Evolutionary conservation across 805 yeast genomes (phyloP).

Genomic region (Candida nitratophila): DNA sequence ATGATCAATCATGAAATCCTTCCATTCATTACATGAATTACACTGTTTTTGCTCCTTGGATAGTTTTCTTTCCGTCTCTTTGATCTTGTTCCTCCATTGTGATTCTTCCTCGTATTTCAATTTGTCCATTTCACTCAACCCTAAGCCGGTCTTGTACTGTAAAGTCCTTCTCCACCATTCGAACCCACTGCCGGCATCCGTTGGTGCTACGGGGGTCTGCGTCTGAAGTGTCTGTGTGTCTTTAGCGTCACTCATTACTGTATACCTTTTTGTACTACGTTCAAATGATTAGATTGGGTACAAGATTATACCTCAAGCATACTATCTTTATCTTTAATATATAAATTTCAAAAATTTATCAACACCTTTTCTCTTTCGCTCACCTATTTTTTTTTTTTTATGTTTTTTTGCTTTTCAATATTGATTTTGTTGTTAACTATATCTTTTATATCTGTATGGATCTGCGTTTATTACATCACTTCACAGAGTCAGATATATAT

Average conservation of each 20-base stretch:
- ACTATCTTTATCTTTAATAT: too few relatives aligned
- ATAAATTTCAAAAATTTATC: too few relatives aligned
- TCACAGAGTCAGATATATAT: too few relatives aligned
- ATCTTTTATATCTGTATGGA: too few relatives aligned
- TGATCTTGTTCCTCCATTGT: constrained; percentile 32
- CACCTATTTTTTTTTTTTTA: background rate
- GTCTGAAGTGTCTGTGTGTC: too few relatives aligned
- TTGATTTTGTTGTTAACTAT: too few relatives aligned
- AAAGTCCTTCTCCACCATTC: constrained; percentile 79
- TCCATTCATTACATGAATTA: constrained; percentile 59
- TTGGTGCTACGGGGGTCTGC: background rate
- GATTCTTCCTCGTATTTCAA: constrained; percentile 51
- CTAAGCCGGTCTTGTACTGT: constrained; percentile 65
- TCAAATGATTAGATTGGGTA: too few relatives aligned
- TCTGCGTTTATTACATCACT: too few relatives aligned
- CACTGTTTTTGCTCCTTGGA: constrained; percentile 37
- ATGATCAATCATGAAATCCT: constrained; percentile 72
- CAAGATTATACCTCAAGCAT: too few relatives aligned
- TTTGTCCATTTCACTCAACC: constrained; percentile 45
- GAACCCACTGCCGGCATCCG: constrained; percentile 31
- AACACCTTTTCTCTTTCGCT: background rate
- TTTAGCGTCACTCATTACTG: too few relatives aligned
- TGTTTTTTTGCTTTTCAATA: too few relatives aligned
- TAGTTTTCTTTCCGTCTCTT: constrained; percentile 6
- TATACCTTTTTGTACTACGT: too few relatives aligned